Percentiles rank a stretch among this genome's conserved stretches.
Evolutionary conservation across 2,329 filamentous ascomycete genomes (phyloP).

Genomic region (Endoconidiophora laricicola): DNA sequence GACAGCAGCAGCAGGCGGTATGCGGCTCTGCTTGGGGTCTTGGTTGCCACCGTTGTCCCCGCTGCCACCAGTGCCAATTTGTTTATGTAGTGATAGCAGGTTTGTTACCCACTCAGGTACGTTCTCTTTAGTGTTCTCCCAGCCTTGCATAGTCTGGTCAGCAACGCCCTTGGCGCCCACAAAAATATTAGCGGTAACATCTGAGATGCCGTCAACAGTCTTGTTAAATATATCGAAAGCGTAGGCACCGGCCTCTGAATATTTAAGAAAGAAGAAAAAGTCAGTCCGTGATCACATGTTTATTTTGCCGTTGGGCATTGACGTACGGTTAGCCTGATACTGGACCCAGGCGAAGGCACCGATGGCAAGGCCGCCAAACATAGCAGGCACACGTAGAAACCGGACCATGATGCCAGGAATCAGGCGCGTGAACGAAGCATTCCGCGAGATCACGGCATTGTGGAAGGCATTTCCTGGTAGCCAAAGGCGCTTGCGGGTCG

Average conservation of each 20-base stretch:
- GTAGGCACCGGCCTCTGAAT: conserved; percentile 31
- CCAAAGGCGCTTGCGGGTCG: conserved; percentile 51
- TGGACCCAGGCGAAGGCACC: conserved; percentile 84
- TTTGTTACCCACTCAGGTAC: conserved; percentile 63
- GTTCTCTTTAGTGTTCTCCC: conserved; percentile 68
- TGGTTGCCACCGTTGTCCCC: conserved; percentile 30
- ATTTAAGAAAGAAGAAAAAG: neutral
- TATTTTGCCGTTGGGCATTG: neutral
- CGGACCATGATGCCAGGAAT: conserved; percentile 85
- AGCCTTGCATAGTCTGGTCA: conserved; percentile 63
- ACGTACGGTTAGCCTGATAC: conserved; percentile 80
- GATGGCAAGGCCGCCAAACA: conserved; percentile 78
- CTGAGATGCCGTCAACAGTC: conserved; percentile 54
- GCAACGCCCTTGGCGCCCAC: conserved; percentile 58
- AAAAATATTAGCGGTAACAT: conserved; percentile 52
- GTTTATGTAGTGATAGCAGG: conserved; percentile 46
- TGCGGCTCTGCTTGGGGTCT: conserved; percentile 43
- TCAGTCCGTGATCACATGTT: neutral
- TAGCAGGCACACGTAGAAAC: conserved; percentile 70
- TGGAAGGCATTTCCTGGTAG: conserved; percentile 72
- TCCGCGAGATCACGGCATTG: conserved; percentile 51
- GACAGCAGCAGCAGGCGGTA: conserved; percentile 43
- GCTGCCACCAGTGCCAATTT: conserved; percentile 34
- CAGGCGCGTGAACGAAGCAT: conserved; percentile 46
- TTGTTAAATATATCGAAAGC: conserved; percentile 50